Percentiles rank a stretch among this genome's conserved stretches.
These are phyloP conservation scores for Gossypium gossypioides DNA, from an alignment of 441 rosid genomes.

Conservation along the genomic window DNA sequence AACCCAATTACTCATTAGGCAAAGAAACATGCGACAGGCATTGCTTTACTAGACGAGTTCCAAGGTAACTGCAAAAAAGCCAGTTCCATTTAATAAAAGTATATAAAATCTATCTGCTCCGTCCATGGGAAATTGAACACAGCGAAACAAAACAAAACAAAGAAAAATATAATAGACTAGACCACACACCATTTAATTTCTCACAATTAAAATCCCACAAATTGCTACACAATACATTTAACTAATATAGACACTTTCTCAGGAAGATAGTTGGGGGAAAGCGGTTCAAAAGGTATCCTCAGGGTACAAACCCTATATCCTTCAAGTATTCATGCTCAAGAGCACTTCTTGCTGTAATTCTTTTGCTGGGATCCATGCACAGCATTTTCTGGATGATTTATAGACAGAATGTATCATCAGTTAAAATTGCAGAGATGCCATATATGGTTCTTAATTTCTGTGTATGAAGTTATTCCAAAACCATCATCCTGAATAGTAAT, in stretches of 20 bases:
- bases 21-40: background rate
- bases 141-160: background rate
- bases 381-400: constrained; percentile 68
- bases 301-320: constrained; percentile 70
- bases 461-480: background rate
- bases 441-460: background rate
- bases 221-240: constrained; percentile 14
- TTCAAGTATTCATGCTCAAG: constrained; percentile 88
- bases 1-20: background rate
- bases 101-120: background rate
- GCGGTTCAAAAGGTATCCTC: constrained; percentile 5
- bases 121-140: background rate
- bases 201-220: constrained; percentile 22
- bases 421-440: background rate
- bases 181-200: constrained; percentile 9
- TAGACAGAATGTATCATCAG: constrained; percentile 11
- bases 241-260: constrained; percentile 18
- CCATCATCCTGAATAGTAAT: too few species aligned
- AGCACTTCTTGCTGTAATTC: constrained; percentile 82
- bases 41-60: background rate
- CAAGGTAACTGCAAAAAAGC: background rate
- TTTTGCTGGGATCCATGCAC: constrained; percentile 72
- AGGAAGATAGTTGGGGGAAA: background rate
- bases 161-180: background rate
- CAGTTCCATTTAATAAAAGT: background rate